phyloP scores from a whole-genome alignment of 768 basidiomycete genomes.

The Xerocomus brunneocitrinus region DNA sequence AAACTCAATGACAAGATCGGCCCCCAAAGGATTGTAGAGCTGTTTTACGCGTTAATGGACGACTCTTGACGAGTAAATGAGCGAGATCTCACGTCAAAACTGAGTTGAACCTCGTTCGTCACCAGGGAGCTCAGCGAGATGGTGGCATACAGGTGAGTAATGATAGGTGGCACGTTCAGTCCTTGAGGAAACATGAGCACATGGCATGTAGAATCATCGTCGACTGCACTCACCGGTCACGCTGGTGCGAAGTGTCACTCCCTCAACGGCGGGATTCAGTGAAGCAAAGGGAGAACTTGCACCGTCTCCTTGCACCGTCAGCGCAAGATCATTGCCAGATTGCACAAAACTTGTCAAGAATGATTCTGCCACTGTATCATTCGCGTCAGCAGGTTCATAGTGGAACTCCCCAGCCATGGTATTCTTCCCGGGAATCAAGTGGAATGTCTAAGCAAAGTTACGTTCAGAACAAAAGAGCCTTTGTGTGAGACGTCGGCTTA shows the following conservation, averaged over 20 bases:
- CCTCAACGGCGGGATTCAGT: conserved; percentile 50
- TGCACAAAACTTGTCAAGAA: conserved; percentile 63
- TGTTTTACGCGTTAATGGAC: conserved; percentile 16
- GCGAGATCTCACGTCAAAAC: conserved; percentile 48
- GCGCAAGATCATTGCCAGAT: conserved; percentile 40
- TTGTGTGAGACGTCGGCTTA: conserved; percentile 27
- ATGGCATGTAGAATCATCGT: not conserved
- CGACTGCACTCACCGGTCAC: conserved; percentile 39
- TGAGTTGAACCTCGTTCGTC: conserved; percentile 47
- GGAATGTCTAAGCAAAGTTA: conserved; percentile 39
- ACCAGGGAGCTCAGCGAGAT: conserved; percentile 49
- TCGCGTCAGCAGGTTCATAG: conserved; percentile 60
- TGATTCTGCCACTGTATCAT: conserved; percentile 58
- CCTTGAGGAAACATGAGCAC: conserved; percentile 20
- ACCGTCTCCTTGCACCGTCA: conserved; percentile 57
- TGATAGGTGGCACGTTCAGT: conserved; percentile 51
- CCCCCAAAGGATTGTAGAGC: conserved; percentile 53
- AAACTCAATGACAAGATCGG: conserved; percentile 52
- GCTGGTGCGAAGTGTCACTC: conserved; percentile 46
- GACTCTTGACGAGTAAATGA: not conserved
- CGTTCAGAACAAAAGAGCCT: not conserved
- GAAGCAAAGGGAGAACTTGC: conserved; percentile 60
- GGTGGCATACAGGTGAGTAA: conserved; percentile 51
- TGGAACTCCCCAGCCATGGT: conserved; percentile 55
- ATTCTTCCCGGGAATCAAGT: conserved; percentile 57